Evolutionary conservation across 805 yeast genomes (phyloP), one percentile per base, ranked within the genome.

Genomic region (Isabelozyma rhagii): DNA sequence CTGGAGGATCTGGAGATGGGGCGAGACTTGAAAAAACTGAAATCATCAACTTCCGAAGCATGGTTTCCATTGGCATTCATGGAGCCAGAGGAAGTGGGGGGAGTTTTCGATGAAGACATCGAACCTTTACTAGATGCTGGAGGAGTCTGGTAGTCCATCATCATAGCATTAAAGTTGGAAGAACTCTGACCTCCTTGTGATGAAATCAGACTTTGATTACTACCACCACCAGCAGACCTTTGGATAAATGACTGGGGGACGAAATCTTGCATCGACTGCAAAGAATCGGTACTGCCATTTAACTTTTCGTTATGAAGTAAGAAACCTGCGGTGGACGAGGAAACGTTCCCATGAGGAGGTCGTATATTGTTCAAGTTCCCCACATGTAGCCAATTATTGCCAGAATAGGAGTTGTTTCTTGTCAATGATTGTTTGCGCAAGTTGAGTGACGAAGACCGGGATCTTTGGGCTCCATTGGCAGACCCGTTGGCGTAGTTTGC

Each of bases 361-460:
- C 72, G 65, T 11, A 67, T 62, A 47, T 61, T 67, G 52, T 61
- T 64, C 50, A 73, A 61, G 54, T 73, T 74, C 4, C 79, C 79
- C 39, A 74, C 71, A 58, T 74, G 79, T 43, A 73, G 62, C 79
- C 78, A 73, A 51, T 63, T 71, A 51, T 61, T 62, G 29, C 64
- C 65, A 42, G 59, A 59, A 46, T 60, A 62, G 9, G 76, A 69
- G 54, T 72, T 72, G 53, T 72, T 74, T 54, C 78, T 60, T 1
- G 78, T 72, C 44, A 74, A 66, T 10, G 76, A 71, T 53, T 74
- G 78, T 53, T 72, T 74, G 44, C 78, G 62, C 53, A 73, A 64
- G 55, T 60, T 70, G 47, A 72, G 53, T 6, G 72, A 66, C 7
- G 74, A 65, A 25, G 69, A 62, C 31, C 74, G 60, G 46, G 75